These are phyloP conservation scores for Entonaema liquescens DNA, from an alignment of 495 filamentous ascomycete genomes.

Conservation along the genomic window DNA sequence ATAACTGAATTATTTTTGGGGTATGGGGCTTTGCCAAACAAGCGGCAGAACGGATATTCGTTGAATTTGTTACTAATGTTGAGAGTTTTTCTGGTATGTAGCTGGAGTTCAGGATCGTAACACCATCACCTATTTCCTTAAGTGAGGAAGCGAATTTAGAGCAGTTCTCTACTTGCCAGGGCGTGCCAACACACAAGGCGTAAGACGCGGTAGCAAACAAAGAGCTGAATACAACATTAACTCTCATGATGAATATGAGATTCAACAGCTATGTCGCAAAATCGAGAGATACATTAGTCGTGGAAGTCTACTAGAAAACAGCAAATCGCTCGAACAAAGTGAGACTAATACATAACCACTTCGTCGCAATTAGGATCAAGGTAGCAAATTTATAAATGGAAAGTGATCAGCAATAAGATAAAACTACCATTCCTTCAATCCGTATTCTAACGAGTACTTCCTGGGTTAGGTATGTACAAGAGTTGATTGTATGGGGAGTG, in stretches of 20 bases:
- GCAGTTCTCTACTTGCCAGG: conserved; percentile 27
- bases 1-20: conserved; percentile 25
- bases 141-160: conserved; percentile 26
- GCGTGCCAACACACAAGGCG: neutral
- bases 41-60: conserved; percentile 17
- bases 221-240: neutral
- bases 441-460: too few species aligned
- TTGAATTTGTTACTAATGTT: conserved; percentile 25
- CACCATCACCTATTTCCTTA: conserved; percentile 1
- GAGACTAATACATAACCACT: neutral
- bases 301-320: neutral
- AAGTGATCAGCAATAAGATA: neutral
- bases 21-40: conserved; percentile 27
- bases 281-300: neutral
- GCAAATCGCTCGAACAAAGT: neutral
- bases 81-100: conserved; percentile 11
- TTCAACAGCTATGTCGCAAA: neutral
- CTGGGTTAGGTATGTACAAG: too few species aligned
- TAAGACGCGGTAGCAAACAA: neutral
- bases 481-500: neutral
- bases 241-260: conserved; percentile 17
- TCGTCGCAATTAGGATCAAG: neutral
- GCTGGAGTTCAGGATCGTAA: conserved; percentile 24
- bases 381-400: neutral
- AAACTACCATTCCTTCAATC: neutral